These are phyloP conservation scores for Dioszegia hungarica DNA, from an alignment of 768 basidiomycete genomes.

Conservation along the genomic window DNA sequence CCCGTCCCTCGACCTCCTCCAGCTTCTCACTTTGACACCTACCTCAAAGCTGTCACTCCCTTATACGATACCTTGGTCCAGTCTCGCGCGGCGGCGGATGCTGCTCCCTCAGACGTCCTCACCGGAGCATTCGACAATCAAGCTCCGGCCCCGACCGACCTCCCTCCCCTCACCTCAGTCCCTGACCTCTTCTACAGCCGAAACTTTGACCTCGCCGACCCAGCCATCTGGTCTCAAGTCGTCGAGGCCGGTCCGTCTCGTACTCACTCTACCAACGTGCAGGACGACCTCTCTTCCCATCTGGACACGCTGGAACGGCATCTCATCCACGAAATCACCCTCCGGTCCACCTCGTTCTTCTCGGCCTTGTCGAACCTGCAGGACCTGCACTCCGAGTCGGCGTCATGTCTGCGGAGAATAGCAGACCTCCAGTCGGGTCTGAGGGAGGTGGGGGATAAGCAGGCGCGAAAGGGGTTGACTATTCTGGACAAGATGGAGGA, in stretches of 20 bases:
- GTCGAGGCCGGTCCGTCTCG: slow-evolving; percentile 20
- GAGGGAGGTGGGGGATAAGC: slow-evolving; percentile 67
- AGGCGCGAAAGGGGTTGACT: slow-evolving; percentile 73
- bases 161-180: slow-evolving; percentile 70
- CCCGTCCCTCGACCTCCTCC: slow-evolving; percentile 46
- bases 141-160: slow-evolving; percentile 38
- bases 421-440: slow-evolving; percentile 66
- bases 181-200: slow-evolving; percentile 75
- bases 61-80: slow-evolving; percentile 33
- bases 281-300: slow-evolving; percentile 85
- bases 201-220: slow-evolving; percentile 74
- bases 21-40: slow-evolving; percentile 42
- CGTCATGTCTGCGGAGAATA: slow-evolving; percentile 73
- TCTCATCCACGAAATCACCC: slow-evolving; percentile 83
- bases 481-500: slow-evolving; percentile 61
- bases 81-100: slow-evolving; percentile 20
- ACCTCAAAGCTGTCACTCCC: slow-evolving; percentile 49
- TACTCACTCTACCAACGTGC: slow-evolving; percentile 52
- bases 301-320: slow-evolving; percentile 93
- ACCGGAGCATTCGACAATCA: slow-evolving; percentile 15
- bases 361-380: slow-evolving; percentile 91
- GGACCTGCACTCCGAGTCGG: slow-evolving; percentile 82
- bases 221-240: slow-evolving; percentile 66
- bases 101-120: neutral
- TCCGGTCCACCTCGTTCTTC: slow-evolving; percentile 90